Percentiles rank a stretch among this genome's conserved stretches.
Evolutionary conservation across 257 asterid species (phyloP).

Genomic region (Sherardia arvensis): DNA sequence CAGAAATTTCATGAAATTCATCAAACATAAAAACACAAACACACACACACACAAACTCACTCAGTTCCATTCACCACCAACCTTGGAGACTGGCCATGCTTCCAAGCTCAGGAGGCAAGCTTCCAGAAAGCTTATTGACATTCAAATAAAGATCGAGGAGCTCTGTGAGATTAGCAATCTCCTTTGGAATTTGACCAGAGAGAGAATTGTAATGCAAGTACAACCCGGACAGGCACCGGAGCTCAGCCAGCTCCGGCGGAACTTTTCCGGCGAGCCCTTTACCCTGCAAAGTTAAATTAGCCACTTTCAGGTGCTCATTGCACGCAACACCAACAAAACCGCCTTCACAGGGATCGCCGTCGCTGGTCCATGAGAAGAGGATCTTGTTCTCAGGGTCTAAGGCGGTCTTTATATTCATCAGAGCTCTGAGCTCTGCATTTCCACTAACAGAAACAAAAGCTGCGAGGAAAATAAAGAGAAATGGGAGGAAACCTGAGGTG

Average conservation of each 20-base stretch:
- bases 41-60: background rate
- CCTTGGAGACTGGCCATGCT: slow-evolving; percentile 87
- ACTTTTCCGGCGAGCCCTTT: slow-evolving; percentile 70
- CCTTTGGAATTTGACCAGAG: slow-evolving; percentile 72
- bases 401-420: slow-evolving; percentile 68
- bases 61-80: too few relatives aligned
- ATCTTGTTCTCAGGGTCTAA: slow-evolving; percentile 60
- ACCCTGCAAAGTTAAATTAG: slow-evolving; percentile 53
- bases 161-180: slow-evolving; percentile 75
- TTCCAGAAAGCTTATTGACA: slow-evolving; percentile 59
- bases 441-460: slow-evolving; percentile 25
- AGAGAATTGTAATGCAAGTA: slow-evolving; percentile 76
- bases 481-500: slow-evolving; percentile 12
- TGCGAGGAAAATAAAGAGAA: slow-evolving; percentile 19
- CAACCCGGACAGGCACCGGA: slow-evolving; percentile 72
- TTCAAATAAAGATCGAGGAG: slow-evolving; percentile 73
- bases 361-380: slow-evolving; percentile 56
- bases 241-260: slow-evolving; percentile 79
- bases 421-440: slow-evolving; percentile 65
- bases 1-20: background rate
- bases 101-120: slow-evolving; percentile 56
- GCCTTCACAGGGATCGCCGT: slow-evolving; percentile 76
- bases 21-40: background rate
- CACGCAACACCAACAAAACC: slow-evolving; percentile 72
- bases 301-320: slow-evolving; percentile 74